Base-by-base conservation (phyloP, 176 grass and related monocot genomes). In the Paspalum notatum region DNA sequence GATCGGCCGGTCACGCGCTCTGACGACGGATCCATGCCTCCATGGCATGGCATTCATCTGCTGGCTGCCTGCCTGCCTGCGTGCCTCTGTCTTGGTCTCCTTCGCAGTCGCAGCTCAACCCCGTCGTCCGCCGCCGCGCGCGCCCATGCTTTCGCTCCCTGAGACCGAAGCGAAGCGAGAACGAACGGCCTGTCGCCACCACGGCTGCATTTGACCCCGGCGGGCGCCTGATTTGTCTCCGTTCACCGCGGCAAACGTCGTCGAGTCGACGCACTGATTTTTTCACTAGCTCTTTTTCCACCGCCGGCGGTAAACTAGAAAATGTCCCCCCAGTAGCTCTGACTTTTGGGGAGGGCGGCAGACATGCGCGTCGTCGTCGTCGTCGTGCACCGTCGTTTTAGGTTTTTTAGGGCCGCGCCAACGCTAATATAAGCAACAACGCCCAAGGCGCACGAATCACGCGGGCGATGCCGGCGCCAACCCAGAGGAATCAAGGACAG, bases 371-470 rank as follows among this genome's bases (percentile, higher is more conserved):
- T 49, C 11, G 67, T 17, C 32, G 32, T 32, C 32, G 32, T 32
- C 32, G n/a, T n/a, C n/a, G n/a, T n/a, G n/a, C n/a, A n/a, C n/a
- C n/a, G n/a, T n/a, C n/a, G n/a, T n/a, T n/a, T n/a, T n/a, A 5
- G 10, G 13, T 78, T 62, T 44, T 45, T 71, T 16, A 51, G 68
- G 11, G 65, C 41, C 42, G 62, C 41, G 66, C n/a, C n/a, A n/a
- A n/a, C n/a, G n/a, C n/a, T n/a, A n/a, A n/a, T n/a, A n/a, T n/a
- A n/a, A n/a, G n/a, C n/a, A n/a, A n/a, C 41, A 61, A 60, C 46
- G 12, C 22, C 12, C 2, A 16, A 47, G 66, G 47, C 71, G 83
- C 79, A 87, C 72, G 47, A 78, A 87, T 82, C 9, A 79, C 75
- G 76, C 44, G 48, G 77, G 49, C 68, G 40, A 68, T 24, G 64